Percentiles rank a stretch among this genome's conserved stretches.
Conservation (phyloP, 768 basidiomycete species). For the Mycena galericulata region DNA sequence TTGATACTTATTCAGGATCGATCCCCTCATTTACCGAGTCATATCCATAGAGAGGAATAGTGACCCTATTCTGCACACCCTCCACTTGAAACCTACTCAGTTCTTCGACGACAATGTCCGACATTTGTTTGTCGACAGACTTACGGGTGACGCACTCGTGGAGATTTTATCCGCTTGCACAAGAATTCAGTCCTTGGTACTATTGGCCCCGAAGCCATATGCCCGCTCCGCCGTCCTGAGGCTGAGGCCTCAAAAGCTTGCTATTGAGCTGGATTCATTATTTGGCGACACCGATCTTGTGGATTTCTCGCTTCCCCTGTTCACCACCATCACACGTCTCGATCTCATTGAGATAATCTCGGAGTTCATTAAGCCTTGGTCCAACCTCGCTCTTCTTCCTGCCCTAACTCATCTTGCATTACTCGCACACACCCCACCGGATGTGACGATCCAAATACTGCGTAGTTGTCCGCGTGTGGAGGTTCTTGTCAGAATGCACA, state of each 20-base stretch:
- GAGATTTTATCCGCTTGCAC: not conserved
- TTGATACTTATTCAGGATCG: too few species aligned
- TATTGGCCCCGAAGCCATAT: not conserved
- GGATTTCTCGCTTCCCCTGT: too few species aligned
- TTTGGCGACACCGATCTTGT: too few species aligned
- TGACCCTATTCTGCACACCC: not conserved
- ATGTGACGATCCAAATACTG: not conserved
- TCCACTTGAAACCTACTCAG: not conserved
- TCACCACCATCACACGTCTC: not conserved
- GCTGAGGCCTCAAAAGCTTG: not conserved
- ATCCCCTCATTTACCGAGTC: not conserved
- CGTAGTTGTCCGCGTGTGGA: not conserved
- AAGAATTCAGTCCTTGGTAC: not conserved
- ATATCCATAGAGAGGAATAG: too few species aligned
- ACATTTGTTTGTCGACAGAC: not conserved
- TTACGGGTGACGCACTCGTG: not conserved
- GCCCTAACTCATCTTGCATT: conserved; percentile 17
- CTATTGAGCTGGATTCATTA: not conserved
- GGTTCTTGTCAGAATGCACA: not conserved
- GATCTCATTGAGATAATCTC: too few species aligned
- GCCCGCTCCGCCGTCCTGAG: not conserved
- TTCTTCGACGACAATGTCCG: conserved; percentile 15
- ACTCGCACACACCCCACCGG: rapidly evolving
- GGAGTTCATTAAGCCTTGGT: too few species aligned
- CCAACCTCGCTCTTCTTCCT: not conserved